These are phyloP conservation scores for Wallemia ichthyophaga DNA, from an alignment of 1,284 basidiomycete species.

Conservation along the genomic window DNA sequence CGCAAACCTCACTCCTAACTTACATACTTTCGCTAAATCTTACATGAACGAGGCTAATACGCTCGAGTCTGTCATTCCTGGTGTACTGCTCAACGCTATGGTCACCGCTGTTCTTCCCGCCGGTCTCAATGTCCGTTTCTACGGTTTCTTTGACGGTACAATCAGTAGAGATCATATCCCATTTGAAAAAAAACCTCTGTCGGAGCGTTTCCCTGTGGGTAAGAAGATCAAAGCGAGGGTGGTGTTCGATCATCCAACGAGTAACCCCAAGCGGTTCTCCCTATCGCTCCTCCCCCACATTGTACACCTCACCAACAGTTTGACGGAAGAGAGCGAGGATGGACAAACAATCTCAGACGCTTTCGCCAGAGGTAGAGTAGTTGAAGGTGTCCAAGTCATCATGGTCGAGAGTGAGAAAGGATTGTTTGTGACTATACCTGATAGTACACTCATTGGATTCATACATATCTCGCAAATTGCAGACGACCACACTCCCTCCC, in stretches of 20 bases:
- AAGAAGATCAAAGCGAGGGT: constrained; percentile 66
- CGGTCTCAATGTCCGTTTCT: constrained; percentile 65
- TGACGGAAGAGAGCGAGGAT: constrained; percentile 2
- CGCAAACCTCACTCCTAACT: constrained; percentile 18
- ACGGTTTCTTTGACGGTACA: constrained; percentile 81
- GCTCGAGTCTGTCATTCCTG: constrained; percentile 57
- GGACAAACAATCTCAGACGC: constrained; percentile 18
- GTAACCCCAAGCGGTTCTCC: constrained; percentile 27
- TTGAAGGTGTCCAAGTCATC: constrained; percentile 40
- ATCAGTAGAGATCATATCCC: constrained; percentile 55
- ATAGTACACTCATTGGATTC: constrained; percentile 26
- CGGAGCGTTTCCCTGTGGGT: constrained; percentile 37
- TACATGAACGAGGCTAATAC: constrained; percentile 13
- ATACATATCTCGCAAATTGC: constrained; percentile 80
- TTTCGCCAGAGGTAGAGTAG: constrained; percentile 38
- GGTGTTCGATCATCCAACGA: constrained; percentile 37
- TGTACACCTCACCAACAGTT: constrained; percentile 20
- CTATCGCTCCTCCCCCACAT: constrained; percentile 46
- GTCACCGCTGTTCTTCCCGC: constrained; percentile 42
- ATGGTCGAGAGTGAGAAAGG: constrained; percentile 56
- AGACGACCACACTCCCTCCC: constrained; percentile 55
- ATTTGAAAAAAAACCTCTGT: constrained; percentile 14
- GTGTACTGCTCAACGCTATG: constrained; percentile 51
- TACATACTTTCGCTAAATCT: constrained; percentile 22
- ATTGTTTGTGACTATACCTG: constrained; percentile 29